Evolutionary conservation across 2,329 filamentous ascomycete species (phyloP).

Genomic region (Cercospora brassicicola): DNA sequence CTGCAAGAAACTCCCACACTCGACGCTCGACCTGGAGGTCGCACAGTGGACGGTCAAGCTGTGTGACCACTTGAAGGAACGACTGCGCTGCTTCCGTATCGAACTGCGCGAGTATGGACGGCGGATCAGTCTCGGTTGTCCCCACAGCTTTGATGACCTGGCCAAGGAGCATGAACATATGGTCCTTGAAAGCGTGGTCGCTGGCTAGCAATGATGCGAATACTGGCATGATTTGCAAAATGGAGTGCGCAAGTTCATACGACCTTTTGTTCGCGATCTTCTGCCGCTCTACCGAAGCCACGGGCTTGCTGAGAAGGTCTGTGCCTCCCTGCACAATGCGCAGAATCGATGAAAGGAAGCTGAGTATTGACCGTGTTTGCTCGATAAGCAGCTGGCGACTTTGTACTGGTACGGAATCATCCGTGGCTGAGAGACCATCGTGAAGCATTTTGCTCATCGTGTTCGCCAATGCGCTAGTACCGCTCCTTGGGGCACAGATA

Average conservation of each 20-base stretch:
- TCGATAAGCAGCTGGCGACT: constrained; percentile 22
- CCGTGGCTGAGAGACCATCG: constrained; percentile 25
- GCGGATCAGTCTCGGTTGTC: constrained; percentile 64
- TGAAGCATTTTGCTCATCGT: constrained; percentile 23
- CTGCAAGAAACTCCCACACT: constrained; percentile 83
- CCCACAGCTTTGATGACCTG: constrained; percentile 29
- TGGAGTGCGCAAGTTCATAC: constrained; percentile 15
- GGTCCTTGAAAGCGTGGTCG: constrained; percentile 28
- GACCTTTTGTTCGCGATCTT: constrained; percentile 16
- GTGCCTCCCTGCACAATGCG: constrained; percentile 21
- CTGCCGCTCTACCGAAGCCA: constrained; percentile 1
- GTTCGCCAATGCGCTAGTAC: constrained; percentile 21
- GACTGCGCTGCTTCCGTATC: constrained; percentile 78
- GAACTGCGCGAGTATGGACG: constrained; percentile 89
- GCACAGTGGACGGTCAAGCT: constrained; percentile 72
- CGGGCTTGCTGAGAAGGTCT: constrained; percentile 10
- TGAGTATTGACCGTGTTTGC: constrained; percentile 22
- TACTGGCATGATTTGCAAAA: constrained; percentile 28
- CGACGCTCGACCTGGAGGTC: constrained; percentile 63
- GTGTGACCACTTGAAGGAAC: constrained; percentile 76
- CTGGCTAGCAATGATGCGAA: constrained; percentile 30
- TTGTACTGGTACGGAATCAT: constrained; percentile 25
- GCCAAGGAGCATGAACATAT: constrained; percentile 26
- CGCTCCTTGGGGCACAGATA: constrained; percentile 55
- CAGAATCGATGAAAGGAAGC: constrained; percentile 27